A percentile compares a stretch with the other conserved stretches of the same genome.
Evolutionary conservation across 495 filamentous ascomycete species (phyloP).

Genomic region (Hyaloscypha finlandica): DNA sequence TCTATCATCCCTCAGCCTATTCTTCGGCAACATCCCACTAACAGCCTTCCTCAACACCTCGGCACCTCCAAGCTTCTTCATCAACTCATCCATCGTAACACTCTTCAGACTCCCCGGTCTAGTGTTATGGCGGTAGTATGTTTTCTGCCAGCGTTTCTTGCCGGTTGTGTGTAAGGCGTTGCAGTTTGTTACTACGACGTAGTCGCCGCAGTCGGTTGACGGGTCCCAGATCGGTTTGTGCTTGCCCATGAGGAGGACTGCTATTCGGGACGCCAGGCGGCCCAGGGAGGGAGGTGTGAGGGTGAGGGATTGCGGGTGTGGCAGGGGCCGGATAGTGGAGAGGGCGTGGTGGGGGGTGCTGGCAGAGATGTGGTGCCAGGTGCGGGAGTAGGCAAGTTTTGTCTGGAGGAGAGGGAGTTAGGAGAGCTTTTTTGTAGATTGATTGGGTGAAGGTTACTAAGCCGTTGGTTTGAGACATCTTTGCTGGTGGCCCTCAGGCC

Average conservation of each 20-base stretch:
- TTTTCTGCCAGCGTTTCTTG: constrained; percentile 89
- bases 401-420: constrained; percentile 58
- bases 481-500: constrained; percentile 30
- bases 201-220: constrained; percentile 96
- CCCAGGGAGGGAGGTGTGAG: constrained; percentile 73
- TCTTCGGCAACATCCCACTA: constrained; percentile 97
- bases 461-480: constrained; percentile 70
- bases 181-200: constrained; percentile 92
- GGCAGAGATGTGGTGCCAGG: constrained; percentile 89
- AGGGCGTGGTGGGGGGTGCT: constrained; percentile 54
- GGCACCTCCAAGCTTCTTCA: constrained; percentile 89
- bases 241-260: constrained; percentile 94
- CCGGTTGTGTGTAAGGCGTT: constrained; percentile 84
- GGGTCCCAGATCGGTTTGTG: constrained; percentile 98
- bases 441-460: constrained; percentile 48
- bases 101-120: constrained; percentile 81
- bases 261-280: constrained; percentile 88
- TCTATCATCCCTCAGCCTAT: constrained; percentile 80
- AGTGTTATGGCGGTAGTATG: constrained; percentile 92
- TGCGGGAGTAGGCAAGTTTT: constrained; percentile 89
- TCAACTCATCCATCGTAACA: constrained; percentile 93
- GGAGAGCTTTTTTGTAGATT: not conserved
- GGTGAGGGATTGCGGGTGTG: constrained; percentile 47
- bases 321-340: constrained; percentile 46
- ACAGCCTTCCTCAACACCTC: constrained; percentile 93